These are phyloP conservation scores for Aegilops bicornis DNA, from an alignment of 176 grass and related monocot species.

Conservation along the genomic window DNA sequence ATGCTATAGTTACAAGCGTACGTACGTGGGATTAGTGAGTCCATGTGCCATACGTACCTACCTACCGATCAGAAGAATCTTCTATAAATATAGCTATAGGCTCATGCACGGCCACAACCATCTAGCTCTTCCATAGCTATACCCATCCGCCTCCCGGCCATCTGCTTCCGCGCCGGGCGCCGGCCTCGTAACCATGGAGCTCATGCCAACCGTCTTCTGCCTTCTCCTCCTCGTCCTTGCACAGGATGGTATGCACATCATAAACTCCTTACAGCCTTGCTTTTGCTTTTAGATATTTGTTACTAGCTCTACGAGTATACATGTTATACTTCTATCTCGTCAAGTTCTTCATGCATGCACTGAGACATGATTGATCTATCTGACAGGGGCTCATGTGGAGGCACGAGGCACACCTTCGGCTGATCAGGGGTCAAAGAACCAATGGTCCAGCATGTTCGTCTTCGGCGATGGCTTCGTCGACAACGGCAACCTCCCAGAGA, in stretches of 20 bases:
- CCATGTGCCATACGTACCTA: not conserved
- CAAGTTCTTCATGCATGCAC: not conserved
- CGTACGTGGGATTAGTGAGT: not conserved
- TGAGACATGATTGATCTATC: not conserved
- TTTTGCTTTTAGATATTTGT: no score
- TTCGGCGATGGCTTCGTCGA: not conserved
- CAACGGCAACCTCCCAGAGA: not conserved
- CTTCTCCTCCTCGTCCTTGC: not conserved
- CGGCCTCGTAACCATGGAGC: no score
- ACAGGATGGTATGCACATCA: not conserved
- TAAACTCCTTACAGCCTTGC: not conserved
- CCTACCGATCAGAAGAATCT: not conserved
- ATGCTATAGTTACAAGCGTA: no score
- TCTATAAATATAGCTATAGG: not conserved
- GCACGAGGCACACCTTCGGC: not conserved
- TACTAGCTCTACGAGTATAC: no score
- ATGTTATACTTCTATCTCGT: no score
- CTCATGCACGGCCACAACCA: no score
- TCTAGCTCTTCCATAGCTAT: no score
- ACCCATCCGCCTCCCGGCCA: no score
- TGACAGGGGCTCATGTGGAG: not conserved
- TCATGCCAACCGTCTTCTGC: not conserved
- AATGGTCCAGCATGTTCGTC: constrained; percentile 10
- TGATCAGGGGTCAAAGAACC: not conserved
- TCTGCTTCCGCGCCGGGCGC: no score